Percentiles rank a stretch among this genome's conserved stretches.
Conservation (phyloP, 768 basidiomycete species). For the Boletus fagicola region DNA sequence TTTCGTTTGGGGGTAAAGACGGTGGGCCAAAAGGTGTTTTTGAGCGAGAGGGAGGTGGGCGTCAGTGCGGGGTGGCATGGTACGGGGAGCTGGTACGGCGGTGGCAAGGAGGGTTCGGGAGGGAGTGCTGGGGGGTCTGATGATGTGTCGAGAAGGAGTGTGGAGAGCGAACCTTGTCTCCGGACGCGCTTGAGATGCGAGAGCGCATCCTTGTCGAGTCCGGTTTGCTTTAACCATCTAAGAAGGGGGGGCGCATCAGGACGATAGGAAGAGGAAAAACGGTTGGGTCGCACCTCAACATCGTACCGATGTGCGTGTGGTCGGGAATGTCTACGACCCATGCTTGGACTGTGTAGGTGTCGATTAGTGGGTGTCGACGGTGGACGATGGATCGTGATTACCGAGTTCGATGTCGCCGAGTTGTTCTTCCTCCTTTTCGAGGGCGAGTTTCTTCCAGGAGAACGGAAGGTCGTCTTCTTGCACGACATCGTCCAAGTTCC, state of each 20-base stretch:
- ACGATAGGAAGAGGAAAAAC: background rate
- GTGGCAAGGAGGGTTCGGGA: conserved; percentile 40
- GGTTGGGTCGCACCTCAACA: conserved; percentile 54
- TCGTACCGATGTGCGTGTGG: conserved; percentile 51
- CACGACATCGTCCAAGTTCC: conserved; percentile 47
- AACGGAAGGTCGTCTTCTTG: conserved; percentile 66
- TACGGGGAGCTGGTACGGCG: conserved; percentile 58
- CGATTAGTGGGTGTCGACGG: conserved; percentile 1
- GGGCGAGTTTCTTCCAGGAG: conserved; percentile 53
- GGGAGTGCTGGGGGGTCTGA: conserved; percentile 50
- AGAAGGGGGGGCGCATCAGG: background rate
- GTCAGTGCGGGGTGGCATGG: conserved; percentile 71
- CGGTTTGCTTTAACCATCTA: conserved; percentile 69
- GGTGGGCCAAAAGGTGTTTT: conserved; percentile 85
- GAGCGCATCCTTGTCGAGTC: conserved; percentile 58
- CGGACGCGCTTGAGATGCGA: conserved; percentile 78
- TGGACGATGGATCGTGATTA: conserved; percentile 1
- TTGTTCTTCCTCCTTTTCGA: conserved; percentile 61
- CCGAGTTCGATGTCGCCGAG: conserved; percentile 47
- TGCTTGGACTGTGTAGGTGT: conserved; percentile 50
- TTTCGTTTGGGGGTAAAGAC: conserved; percentile 67
- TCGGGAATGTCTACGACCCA: conserved; percentile 79
- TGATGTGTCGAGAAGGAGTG: conserved; percentile 53
- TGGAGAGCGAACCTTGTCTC: conserved; percentile 45
- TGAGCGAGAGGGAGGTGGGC: conserved; percentile 57